Conservation (phyloP, 2,329 filamentous ascomycete species). For the Phialophora verrucosa region DNA sequence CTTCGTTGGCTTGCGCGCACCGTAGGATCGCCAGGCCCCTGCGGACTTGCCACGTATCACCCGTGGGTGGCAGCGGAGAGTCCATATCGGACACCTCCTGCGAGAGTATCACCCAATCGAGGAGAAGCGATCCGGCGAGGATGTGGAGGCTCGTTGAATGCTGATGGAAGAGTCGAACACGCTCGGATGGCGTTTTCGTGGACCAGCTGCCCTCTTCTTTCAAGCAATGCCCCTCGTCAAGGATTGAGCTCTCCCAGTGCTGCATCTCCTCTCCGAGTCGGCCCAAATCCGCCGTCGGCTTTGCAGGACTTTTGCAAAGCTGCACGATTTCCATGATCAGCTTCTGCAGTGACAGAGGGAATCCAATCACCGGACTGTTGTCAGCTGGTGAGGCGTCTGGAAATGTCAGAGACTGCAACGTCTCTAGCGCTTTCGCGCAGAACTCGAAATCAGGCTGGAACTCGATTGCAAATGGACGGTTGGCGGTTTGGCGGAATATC, state of each 20-base stretch:
- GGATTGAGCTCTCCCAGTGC: conserved; percentile 26
- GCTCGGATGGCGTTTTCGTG: conserved; percentile 1
- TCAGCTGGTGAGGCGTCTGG: conserved; percentile 27
- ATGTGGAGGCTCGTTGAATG: conserved; percentile 33
- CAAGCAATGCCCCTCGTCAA: conserved; percentile 23
- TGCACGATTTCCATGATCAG: conserved; percentile 32
- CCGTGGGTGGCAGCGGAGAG: conserved; percentile 17
- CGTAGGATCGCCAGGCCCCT: conserved; percentile 29
- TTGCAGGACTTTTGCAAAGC: conserved; percentile 21
- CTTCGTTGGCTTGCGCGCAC: conserved; percentile 28
- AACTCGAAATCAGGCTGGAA: conserved; percentile 33
- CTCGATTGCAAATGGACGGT: conserved; percentile 24
- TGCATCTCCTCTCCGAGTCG: conserved; percentile 18
- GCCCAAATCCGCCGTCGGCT: conserved; percentile 2
- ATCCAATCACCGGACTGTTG: conserved; percentile 32
- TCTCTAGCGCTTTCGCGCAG: conserved; percentile 17
- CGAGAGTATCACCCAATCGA: conserved; percentile 26
- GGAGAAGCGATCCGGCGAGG: conserved; percentile 28
- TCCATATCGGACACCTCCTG: conserved; percentile 13
- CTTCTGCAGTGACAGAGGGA: conserved; percentile 28
- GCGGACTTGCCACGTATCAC: conserved; percentile 28
- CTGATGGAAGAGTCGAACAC: conserved; percentile 22
- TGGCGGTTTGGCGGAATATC: conserved; percentile 29
- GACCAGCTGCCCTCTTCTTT: conserved; percentile 12
- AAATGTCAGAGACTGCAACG: conserved; percentile 25